Base-by-base conservation (phyloP, 2,329 filamentous ascomycete genomes). In the Xylaria sp. region DNA sequence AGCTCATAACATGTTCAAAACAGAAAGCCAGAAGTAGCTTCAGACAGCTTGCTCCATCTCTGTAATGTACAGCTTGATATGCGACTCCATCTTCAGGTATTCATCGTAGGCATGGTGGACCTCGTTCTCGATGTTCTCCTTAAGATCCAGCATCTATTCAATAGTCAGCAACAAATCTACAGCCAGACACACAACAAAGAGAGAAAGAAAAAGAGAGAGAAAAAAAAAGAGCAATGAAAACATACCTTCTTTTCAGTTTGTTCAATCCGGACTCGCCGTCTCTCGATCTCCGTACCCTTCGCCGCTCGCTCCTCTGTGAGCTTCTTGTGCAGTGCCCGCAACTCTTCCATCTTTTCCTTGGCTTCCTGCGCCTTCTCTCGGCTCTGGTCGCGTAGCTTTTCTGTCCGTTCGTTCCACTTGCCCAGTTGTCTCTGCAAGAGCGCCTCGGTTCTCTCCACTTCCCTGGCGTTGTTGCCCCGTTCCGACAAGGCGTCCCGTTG, bases 241-340 rank as follows among this genome's bases (percentile, higher is more conserved):
- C 78, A 65, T 78, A 92, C 92, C 90, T 97, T 97, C 78, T 97
- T 97, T 82, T 97, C 93, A 7, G 91, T 96, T 77, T 97, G 92
- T 75, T 99, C 94, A 60, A 99, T 97, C 56, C 92, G 81, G n/a
- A 97, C 91, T 63, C 90, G 85, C 65, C 92, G 82, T 69, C 89
- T 86, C 78, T 99, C 94, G 76, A 97, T 95, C 68, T 97, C 93
- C 53, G 91, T 88, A 29, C 88, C 88, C 75, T 96, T 95, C 50
- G 94, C 91, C 1, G 83, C 84, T 59, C 92, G 82, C 78, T 99
- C 93, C 68, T 93, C 89, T 0, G 88, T 89, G 56, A 97, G 77
- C 69, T 86, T 86, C 67, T 85, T 85, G 72, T 99, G 93, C 43
- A 92, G 83, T 3, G 82, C 85, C 50, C 90, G 82, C 51, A 99